Evolutionary conservation across 192 early-diverging fungal genomes (phyloP).

Genomic region (Backusella morwellensis): DNA sequence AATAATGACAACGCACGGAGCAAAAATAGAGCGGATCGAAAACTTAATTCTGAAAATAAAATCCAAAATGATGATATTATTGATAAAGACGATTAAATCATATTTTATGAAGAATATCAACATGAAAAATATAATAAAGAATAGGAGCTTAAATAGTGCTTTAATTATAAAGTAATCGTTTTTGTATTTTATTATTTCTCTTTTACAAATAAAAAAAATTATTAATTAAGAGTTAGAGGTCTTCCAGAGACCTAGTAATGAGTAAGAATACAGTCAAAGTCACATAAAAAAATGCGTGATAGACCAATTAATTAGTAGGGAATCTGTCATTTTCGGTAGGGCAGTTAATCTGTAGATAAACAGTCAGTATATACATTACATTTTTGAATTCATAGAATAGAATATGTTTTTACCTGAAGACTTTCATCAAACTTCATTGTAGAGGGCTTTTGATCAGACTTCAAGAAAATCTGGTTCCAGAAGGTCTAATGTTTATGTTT

Average conservation of each 20-base stretch:
- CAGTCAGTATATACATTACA: not conserved
- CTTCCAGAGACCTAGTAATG: not conserved
- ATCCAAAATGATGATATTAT: no score
- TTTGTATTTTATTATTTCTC: not conserved
- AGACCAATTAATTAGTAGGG: not conserved
- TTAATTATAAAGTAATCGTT: not conserved
- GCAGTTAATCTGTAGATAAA: not conserved
- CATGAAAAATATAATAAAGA: not conserved
- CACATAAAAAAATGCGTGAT: not conserved
- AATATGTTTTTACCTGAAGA: not conserved
- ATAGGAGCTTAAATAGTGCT: not conserved
- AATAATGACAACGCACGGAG: no score
- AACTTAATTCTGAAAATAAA: no score
- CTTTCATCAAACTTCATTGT: not conserved
- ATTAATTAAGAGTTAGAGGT: not conserved
- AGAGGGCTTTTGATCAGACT: not conserved
- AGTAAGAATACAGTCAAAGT: not conserved
- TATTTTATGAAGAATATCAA: not conserved
- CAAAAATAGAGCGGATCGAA: no score
- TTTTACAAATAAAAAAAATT: not conserved
- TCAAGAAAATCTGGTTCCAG: constrained; percentile 26
- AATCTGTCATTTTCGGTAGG: not conserved
- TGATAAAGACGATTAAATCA: no score
- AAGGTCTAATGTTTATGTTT: constrained; percentile 3
- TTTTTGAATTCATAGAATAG: not conserved